Base-by-base conservation (phyloP, 2,329 filamentous ascomycete species). In the Lecanoromycetidae sp. region DNA sequence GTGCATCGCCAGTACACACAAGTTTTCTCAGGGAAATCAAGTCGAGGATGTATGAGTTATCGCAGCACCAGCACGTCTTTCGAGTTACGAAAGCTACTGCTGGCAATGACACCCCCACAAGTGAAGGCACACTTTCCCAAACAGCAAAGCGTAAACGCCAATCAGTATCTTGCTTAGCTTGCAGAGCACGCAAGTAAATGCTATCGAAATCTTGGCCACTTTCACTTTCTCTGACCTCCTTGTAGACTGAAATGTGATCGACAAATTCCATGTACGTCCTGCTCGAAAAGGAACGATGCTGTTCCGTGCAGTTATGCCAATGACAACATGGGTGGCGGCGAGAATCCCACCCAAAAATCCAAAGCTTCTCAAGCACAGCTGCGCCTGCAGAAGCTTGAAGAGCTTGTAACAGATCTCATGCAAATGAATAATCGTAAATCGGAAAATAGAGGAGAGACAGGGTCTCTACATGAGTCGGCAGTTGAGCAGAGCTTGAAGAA, bases 361-460 rank as follows among this genome's bases (percentile, higher is more conserved):
- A 20, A 22, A 41, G 19, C 29, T 29, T 44, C 37, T 22, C 26
- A 41, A 29, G 47, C 35, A 26, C 35, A 50, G 22, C 19, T 23
- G 5, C 43, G 42, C 19, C 19, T 50, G 25, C 41, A 50, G 36
- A 36, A 39, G 29, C 41, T 46, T 10, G 47, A 50, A 13, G 9
- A 39, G 27, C 33, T 46, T 33, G 35, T 49, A 8, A 30, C 26
- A 6, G 32, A 37, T 30, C 22, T 50, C 19, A 46, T 46, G 17
- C 26, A 34, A 29, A 32, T 20, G 10, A 26, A 26, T 8, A 40
- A 26, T 26, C 22, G 29, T 8, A 8, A 20, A 4, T 37, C 19
- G 5, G 22, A 36, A 23, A 40, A 8, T 9, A 20, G 5, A 13
- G 4, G 30, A 12, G 20, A 35, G 5, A 26, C 25, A 15, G 20